Base-by-base conservation (phyloP, 169 alveolate species). In the Cryptosporidium parvum region DNA sequence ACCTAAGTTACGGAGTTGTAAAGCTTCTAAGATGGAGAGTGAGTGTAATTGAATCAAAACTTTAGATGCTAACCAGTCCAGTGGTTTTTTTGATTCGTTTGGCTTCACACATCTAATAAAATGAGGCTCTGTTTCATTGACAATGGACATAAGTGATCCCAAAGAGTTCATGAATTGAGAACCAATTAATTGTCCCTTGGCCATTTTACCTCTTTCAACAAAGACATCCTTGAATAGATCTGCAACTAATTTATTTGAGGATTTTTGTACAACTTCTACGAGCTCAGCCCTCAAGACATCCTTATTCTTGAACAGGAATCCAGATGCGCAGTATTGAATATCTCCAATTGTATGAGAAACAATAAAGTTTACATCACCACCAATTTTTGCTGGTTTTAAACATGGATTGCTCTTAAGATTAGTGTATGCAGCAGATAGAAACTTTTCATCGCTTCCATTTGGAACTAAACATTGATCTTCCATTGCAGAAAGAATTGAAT, bases 381-480 rank as follows among this genome's bases (percentile, higher is more conserved):
- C 91, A 21, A 96, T 97, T 86, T 95, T 96, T 3, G 97, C 96
- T 33, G 96, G 95, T 7, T 86, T 65, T 75, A 86, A 93, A 69
- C 92, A 86, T 53, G 85, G 91, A 84, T 94, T 94, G 61, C 58
- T 92, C 18, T 92, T 93, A 31, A 93, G 71, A 7, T 73, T 69
- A 29, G 61, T 80, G 33, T 91, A 85, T 75, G 93, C 92, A n/a
- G 85, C 93, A 56, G 95, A 86, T 37, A 96, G 95, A 29, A 96
- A 93, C 75, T 96, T 95, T 85, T 94, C 97, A 59, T 96, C 98
- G 51, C 87, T 84, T 52, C 98, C 97, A 7, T 97, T 97, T 42
- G 98, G 98, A 33, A 97, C 98, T 44, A 96, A 92, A 70, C 98
- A 96, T 73, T 95, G 98, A 87, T 96, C 98, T 85, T 96, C 98